Evolutionary conservation across 1,139 yeast species (phyloP), one percentile per base, ranked within the genome.

Genomic region (Yamadazyma buinensis): DNA sequence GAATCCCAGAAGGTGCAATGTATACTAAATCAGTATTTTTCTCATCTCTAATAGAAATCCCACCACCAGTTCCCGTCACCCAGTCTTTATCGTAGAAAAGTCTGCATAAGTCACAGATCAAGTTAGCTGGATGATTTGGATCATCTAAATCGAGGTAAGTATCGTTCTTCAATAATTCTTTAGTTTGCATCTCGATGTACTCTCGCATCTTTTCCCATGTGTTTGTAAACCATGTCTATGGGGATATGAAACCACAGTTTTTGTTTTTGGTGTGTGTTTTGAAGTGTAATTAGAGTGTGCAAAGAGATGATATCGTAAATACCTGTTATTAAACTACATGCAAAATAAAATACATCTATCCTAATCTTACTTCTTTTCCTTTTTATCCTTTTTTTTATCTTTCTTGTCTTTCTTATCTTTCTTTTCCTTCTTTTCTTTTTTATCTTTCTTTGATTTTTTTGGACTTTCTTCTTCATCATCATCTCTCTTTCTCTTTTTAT

Each of bases 1-100:
- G 97, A 7, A 90, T 95, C 1, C 97, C 97, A 7, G 95, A 85
- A 2, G 97, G 97, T 0, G 97, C 95, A 30, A 90, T 72, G 54
- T 75, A 90, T 14, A 86, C 78, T 26, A 66, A 52, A 38, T 77
- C 69, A 14, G 68, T 64, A 40, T 67, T 59, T 13, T 40, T 37
- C 3, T 70, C 71, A 34, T 82, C 78, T 42, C 84, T 68, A 35
- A 90, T 83, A 25, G 95, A 84, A 49, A 90, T 82, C 3, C 97
- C 97, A 18, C 97, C 97, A 2, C 96, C 97, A 1, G 97, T 90
- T 4, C 97, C 97, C 0, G 95, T 84, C 43, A 87, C 94, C 96
- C 97, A 88, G 38, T 85, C 83, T 52, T 83, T 82, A 49, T 77
- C 72, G 55, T 84, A 90, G 54, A 90, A 86, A 20, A 76, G 63